Percentiles rank a stretch among this genome's conserved stretches.
These are phyloP conservation scores for Trametes elegans DNA, from an alignment of 768 basidiomycete species.

Conservation along the genomic window DNA sequence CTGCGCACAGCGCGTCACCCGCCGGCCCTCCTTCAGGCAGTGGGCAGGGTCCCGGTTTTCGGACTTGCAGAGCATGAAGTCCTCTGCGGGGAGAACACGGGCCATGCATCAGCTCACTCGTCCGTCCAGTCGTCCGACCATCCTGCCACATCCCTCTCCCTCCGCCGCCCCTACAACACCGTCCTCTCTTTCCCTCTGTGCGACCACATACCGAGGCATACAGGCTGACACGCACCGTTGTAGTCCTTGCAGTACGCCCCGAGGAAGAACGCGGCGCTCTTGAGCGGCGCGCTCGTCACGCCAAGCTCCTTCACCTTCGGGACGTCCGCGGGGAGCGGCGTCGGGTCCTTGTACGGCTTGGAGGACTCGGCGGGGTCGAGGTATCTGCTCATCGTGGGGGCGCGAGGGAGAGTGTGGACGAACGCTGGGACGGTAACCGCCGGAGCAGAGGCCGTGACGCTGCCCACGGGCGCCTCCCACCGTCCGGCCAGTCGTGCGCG, in stretches of 20 bases:
- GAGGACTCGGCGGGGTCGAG: slow-evolving; percentile 46
- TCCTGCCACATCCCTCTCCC: not conserved
- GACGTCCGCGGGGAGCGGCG: slow-evolving; percentile 60
- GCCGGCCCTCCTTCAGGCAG: slow-evolving; percentile 93
- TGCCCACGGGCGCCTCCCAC: slow-evolving; percentile 11
- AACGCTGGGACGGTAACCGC: slow-evolving; percentile 19
- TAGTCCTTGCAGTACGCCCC: slow-evolving; percentile 94
- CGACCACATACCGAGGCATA: not conserved
- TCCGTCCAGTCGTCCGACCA: not conserved
- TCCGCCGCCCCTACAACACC: not conserved
- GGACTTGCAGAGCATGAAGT: slow-evolving; percentile 97
- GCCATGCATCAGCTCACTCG: not conserved
- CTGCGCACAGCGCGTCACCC: slow-evolving; percentile 92
- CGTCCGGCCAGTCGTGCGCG: not conserved
- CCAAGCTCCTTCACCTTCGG: slow-evolving; percentile 90
- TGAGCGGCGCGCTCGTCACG: slow-evolving; percentile 86
- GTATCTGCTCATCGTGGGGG: slow-evolving; percentile 50
- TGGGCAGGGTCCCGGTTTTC: slow-evolving; percentile 89
- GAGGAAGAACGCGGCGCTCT: slow-evolving; percentile 96
- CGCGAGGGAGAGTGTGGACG: slow-evolving; percentile 4
- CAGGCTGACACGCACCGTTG: slow-evolving; percentile 65
- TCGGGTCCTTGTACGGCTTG: slow-evolving; percentile 58
- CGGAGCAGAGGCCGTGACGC: slow-evolving; percentile 17
- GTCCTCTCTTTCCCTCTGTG: not conserved
- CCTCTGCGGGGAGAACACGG: slow-evolving; percentile 49